Evolutionary conservation across 2,329 filamentous ascomycete species (phyloP).

Genomic region (Sclerotinia subarctica): DNA sequence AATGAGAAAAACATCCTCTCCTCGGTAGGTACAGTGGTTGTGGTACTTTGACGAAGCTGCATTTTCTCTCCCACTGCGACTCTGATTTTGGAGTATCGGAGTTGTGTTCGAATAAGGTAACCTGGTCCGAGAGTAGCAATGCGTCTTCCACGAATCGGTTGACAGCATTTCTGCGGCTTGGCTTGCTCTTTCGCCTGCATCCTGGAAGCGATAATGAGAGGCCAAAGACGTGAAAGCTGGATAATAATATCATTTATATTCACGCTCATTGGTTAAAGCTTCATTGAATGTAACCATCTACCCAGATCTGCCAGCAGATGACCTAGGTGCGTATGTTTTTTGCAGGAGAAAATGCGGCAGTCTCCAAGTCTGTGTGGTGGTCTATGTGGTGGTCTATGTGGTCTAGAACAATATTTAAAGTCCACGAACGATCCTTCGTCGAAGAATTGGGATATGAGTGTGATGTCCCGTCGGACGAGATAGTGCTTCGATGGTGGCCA

Average conservation of each 20-base stretch:
- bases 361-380: background rate
- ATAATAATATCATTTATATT: background rate
- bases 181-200: slow-evolving; percentile 3
- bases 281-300: background rate
- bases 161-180: background rate
- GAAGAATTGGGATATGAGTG: background rate
- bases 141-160: slow-evolving; percentile 7
- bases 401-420: background rate
- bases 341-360: background rate
- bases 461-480: background rate
- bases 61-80: background rate
- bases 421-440: background rate
- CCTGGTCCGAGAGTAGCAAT: background rate
- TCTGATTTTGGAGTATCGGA: background rate
- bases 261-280: background rate
- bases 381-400: background rate
- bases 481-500: too few species aligned
- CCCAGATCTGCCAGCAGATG: slow-evolving; percentile 15
- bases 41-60: background rate
- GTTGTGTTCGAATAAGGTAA: background rate
- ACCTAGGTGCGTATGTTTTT: background rate
- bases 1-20: too few species aligned
- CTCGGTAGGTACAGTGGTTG: too few species aligned
- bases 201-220: slow-evolving; percentile 11
- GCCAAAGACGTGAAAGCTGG: background rate